phyloP scores from a whole-genome alignment of 1,284 basidiomycete genomes.

The Sparassis latifolia region DNA sequence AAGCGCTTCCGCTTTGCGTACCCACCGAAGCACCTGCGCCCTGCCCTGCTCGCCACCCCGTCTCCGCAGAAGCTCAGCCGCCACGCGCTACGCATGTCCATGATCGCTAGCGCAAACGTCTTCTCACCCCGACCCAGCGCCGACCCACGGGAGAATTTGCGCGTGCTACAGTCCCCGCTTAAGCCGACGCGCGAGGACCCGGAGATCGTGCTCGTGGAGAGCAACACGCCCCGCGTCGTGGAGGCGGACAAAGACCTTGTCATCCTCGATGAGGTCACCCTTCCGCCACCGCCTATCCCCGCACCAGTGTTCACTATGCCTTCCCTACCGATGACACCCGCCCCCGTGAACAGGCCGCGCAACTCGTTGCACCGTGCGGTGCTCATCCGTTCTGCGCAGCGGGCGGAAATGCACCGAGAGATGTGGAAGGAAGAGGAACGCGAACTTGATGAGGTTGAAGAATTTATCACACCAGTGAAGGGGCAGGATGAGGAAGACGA shows the following conservation, averaged over 20 bases:
- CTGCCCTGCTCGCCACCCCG: slow-evolving; percentile 35
- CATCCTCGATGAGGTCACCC: slow-evolving; percentile 58
- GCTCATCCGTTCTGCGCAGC: slow-evolving; percentile 60
- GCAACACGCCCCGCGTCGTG: slow-evolving; percentile 58
- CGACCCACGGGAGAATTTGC: slow-evolving; percentile 55
- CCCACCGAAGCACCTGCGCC: slow-evolving; percentile 65
- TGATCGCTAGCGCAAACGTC: slow-evolving; percentile 68
- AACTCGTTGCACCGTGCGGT: slow-evolving; percentile 61
- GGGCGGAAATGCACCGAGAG: slow-evolving; percentile 38
- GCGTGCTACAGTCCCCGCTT: slow-evolving; percentile 52
- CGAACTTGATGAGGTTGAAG: slow-evolving; percentile 21
- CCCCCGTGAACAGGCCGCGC: slow-evolving; percentile 30
- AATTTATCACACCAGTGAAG: slow-evolving; percentile 21
- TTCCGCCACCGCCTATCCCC: slow-evolving; percentile 16
- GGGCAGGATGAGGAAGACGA: slow-evolving; percentile 24
- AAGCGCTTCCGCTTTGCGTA: slow-evolving; percentile 66
- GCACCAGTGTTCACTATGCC: slow-evolving; percentile 13
- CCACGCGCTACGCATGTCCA: slow-evolving; percentile 56
- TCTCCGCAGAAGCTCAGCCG: slow-evolving; percentile 21
- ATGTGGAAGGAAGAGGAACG: slow-evolving; percentile 26
- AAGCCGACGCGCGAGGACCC: slow-evolving; percentile 40
- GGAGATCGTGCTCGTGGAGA: slow-evolving; percentile 57
- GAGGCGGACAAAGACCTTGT: slow-evolving; percentile 66
- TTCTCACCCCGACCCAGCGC: slow-evolving; percentile 57
- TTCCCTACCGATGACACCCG: slow-evolving; percentile 33